Evolutionary conservation across 75 land plant species (phyloP).

Genomic region (Pinus taeda): DNA sequence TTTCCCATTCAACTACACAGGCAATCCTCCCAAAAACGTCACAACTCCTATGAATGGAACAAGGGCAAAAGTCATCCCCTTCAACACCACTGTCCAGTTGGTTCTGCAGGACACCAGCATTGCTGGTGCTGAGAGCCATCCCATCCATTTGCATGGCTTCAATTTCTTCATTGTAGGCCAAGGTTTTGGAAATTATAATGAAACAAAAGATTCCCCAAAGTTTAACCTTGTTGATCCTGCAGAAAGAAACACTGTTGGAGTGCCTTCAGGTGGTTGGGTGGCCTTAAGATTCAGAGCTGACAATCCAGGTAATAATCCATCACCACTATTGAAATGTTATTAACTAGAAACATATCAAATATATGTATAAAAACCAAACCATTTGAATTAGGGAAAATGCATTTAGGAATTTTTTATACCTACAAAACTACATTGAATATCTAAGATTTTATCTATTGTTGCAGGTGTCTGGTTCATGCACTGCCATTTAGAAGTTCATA

Average conservation of each 20-base stretch:
- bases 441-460: no score
- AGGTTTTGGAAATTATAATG: conserved; percentile 51
- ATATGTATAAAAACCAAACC: no score
- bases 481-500: conserved; percentile 29
- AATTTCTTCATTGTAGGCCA: conserved; percentile 40
- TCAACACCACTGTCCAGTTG: conserved; percentile 32
- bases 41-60: conserved; percentile 22
- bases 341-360: not conserved
- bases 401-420: no score
- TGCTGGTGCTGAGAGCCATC: conserved; percentile 38
- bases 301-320: conserved; percentile 51
- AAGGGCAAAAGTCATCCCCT: conserved; percentile 13
- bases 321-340: not conserved
- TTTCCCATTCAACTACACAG: conserved; percentile 34
- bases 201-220: conserved; percentile 28
- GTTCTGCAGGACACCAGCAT: conserved; percentile 37
- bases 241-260: conserved; percentile 41
- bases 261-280: conserved; percentile 53
- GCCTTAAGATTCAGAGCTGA: conserved; percentile 53
- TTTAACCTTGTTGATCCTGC: conserved; percentile 60
- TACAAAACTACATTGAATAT: no score
- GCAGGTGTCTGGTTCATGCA: conserved; percentile 39
- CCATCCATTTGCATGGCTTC: conserved; percentile 40
- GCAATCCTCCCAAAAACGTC: conserved; percentile 19
- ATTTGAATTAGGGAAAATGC: no score